phyloP scores from a whole-genome alignment of 768 basidiomycete species.

The Dendrothele bispora region DNA sequence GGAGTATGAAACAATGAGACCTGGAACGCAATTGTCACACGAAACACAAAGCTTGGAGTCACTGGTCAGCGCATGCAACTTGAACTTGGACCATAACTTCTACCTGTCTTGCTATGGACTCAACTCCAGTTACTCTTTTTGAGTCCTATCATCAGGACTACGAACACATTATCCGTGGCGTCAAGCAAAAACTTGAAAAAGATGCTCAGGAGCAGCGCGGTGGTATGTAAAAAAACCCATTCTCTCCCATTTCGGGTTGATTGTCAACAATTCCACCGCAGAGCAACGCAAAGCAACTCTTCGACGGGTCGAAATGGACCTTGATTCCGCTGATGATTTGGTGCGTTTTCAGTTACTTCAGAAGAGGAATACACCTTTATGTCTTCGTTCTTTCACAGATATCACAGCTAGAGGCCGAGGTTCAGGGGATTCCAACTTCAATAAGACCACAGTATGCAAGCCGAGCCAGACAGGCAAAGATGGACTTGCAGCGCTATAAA shows the following conservation, averaged over 20 bases:
- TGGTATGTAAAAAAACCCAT: conserved; percentile 45
- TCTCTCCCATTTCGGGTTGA: neutral
- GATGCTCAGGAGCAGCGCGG: conserved; percentile 64
- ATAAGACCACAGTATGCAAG: conserved; percentile 68
- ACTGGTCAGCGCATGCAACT: too few species aligned
- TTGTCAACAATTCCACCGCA: conserved; percentile 24
- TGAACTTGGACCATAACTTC: too few species aligned
- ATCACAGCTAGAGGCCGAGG: conserved; percentile 92
- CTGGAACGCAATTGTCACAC: too few species aligned
- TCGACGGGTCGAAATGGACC: conserved; percentile 80
- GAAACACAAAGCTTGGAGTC: too few species aligned
- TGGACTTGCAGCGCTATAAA: conserved; percentile 74
- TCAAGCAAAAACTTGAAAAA: conserved; percentile 76
- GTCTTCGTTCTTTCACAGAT: conserved; percentile 46
- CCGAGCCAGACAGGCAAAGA: conserved; percentile 68
- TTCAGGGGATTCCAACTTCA: conserved; percentile 87
- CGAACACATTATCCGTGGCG: conserved; percentile 61
- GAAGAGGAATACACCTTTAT: too few species aligned
- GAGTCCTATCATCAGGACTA: conserved; percentile 87
- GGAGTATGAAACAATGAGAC: too few species aligned
- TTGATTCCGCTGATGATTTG: conserved; percentile 95
- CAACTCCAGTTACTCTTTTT: conserved; percentile 69
- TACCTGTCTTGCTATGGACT: conserved; percentile 76
- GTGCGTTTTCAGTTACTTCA: conserved; percentile 31
- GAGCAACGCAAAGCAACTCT: conserved; percentile 83